Percentiles rank a stretch among this genome's conserved stretches.
Conservation (phyloP, 2,329 filamentous ascomycete species). For the Colletotrichum sp. region DNA sequence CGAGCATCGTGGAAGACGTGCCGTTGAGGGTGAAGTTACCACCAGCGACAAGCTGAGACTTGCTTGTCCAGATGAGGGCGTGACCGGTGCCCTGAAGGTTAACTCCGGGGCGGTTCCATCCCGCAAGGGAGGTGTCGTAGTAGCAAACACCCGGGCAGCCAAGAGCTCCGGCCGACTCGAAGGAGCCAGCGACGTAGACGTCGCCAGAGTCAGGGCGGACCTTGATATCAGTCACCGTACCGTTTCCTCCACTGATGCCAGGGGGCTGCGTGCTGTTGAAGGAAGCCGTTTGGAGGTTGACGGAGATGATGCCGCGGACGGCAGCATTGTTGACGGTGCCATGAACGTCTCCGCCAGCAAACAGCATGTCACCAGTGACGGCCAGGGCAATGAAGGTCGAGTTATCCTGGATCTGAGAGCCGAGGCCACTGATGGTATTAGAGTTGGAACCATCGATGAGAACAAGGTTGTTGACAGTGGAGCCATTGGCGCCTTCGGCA, state of each 20-base stretch:
- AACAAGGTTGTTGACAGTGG: constrained; percentile 77
- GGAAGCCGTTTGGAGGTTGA: constrained; percentile 70
- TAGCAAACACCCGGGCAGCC: constrained; percentile 83
- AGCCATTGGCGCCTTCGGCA: constrained; percentile 70
- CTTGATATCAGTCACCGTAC: constrained; percentile 78
- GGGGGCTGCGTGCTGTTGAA: constrained; percentile 75
- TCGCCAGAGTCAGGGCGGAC: constrained; percentile 72
- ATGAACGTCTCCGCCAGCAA: constrained; percentile 80
- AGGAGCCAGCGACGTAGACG: constrained; percentile 86
- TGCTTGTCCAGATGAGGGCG: constrained; percentile 76
- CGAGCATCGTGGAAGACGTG: constrained; percentile 67
- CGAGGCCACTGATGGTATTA: constrained; percentile 72
- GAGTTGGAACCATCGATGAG: constrained; percentile 80
- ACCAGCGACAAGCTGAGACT: constrained; percentile 74
- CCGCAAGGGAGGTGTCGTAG: constrained; percentile 70
- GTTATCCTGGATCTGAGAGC: constrained; percentile 67
- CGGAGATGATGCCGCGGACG: constrained; percentile 79
- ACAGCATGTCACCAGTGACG: constrained; percentile 71
- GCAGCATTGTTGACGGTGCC: constrained; percentile 68
- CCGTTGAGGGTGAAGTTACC: constrained; percentile 76
- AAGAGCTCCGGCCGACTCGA: constrained; percentile 81
- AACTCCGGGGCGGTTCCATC: constrained; percentile 82
- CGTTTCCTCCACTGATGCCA: constrained; percentile 70
- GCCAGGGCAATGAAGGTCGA: constrained; percentile 79
- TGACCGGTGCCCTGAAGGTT: constrained; percentile 74